Evolutionary conservation across 2,329 filamentous ascomycete species (phyloP), one percentile per base, ranked within the genome.

Genomic region (Trematosphaeria pertusa): DNA sequence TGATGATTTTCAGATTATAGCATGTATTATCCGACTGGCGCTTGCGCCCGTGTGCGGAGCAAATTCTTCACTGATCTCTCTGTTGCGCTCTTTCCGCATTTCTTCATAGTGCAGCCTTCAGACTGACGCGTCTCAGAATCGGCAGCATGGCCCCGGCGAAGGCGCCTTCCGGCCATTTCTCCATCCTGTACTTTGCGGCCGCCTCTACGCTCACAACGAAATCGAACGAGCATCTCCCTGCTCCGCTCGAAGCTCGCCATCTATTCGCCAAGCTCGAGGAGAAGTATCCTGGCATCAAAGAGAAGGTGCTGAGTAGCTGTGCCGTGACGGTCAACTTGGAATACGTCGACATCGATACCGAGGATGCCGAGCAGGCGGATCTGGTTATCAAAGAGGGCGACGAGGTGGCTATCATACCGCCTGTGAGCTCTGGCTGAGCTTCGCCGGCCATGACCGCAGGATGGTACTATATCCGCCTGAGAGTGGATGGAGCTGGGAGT

Each of bases 331-430:
- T 95, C 65, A 94, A 95, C 58, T 74, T 93, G 43, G 82, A 89
- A 48, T 95, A 95, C 73, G 85, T 93, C 64, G 88, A 94, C 65
- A 60, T 90, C 9, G 77, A 81, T n/a, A 76, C 81, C 9, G 75
- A 78, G 4, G 77, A 77, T 31, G 72, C 73, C 22, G 71, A 71
- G 14, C 70, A 69, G 10, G 72, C 72, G 36, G 74, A 73, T 12
- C 58, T 77, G 19, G 67, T 83, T 45, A 87, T 95, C 46, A 73
- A 84, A 40, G 83, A 84, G 52, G 88, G 87, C 20, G 90, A 95
- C 65, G 91, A 95, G 74, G 89, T 95, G 44, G 91, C 88, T 32
- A 87, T 95, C 26, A 93, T 95, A 46, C 90, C 91, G 24, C 90
- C 91, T 8, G 91, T 95, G 56, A 95, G 90, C 77, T 91, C 90